Evolutionary conservation across 768 basidiomycete species (phyloP), one percentile per base, ranked within the genome.

Genomic region (Hydnum rufescens): DNA sequence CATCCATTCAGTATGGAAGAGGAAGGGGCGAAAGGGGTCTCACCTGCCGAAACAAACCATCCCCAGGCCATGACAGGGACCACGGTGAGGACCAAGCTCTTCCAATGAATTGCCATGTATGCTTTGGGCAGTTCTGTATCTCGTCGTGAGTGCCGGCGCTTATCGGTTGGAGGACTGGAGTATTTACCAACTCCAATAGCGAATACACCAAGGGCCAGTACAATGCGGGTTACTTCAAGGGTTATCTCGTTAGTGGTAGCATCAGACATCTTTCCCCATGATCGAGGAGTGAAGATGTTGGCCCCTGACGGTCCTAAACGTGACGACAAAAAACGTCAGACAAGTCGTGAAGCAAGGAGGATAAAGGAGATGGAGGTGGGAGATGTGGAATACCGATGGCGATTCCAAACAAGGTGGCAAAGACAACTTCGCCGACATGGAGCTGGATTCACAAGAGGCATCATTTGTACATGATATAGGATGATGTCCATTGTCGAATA

Each of bases 201-300:
- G 63, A 99, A 99, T 0, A 99, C 93, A 19, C 89, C 89, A 51
- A 96, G 83, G 18, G 93, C 95, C 30, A 99, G 76, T 42, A 97
- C 83, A 53, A 97, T 78, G 18, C 95, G 74, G 5, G 87, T 90
- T 16, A 93, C 67, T 65, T 99, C 95, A 54, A 99, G 73, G 1
- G 88, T 92, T 55, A 99, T 84, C 23, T 68, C 67, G 65, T 96
- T 86, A 5, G 73, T 68, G 1, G 61, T 60, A 16, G 29, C 32
- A 29, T 34, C 49, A 3, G 67, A 67, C 28, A 59, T 59, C 29
- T 49, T 51, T n/a, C 65, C 65, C 87, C 88, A 93, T 5, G 71
- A 67, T 46, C 78, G 74, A 16, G 90, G 89, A 65, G 89, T 71
- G 63, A 93, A 85, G 18, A 93, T 70, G 54, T 77, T 73, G 42